Conservation (phyloP, 2,329 filamentous ascomycete genomes). For the Aphanoascus verrucosus region DNA sequence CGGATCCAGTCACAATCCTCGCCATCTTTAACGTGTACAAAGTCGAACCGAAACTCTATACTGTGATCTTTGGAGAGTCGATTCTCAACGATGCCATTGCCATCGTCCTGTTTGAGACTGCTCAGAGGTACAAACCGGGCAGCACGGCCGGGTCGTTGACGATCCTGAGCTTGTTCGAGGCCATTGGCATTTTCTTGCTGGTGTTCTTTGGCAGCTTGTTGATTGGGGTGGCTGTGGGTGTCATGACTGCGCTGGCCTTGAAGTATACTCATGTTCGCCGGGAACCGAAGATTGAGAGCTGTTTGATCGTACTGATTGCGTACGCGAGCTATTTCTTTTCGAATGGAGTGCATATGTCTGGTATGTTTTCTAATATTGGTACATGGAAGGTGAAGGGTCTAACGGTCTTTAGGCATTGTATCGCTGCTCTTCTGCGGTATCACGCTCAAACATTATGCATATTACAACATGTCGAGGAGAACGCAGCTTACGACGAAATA, state of each 20-base stretch:
- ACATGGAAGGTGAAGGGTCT: background rate
- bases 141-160: slow-evolving; percentile 59
- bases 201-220: slow-evolving; percentile 91
- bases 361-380: slow-evolving; percentile 43
- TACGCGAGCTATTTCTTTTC: slow-evolving; percentile 98
- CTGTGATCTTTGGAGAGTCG: slow-evolving; percentile 95
- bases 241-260: slow-evolving; percentile 73
- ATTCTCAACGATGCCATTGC: slow-evolving; percentile 97
- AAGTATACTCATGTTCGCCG: slow-evolving; percentile 92
- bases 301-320: slow-evolving; percentile 81
- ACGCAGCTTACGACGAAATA: slow-evolving; percentile 98
- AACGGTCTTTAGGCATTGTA: slow-evolving; percentile 64
- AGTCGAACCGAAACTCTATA: slow-evolving; percentile 96
- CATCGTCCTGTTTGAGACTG: slow-evolving; percentile 96
- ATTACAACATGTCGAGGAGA: slow-evolving; percentile 98
- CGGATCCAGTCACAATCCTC: slow-evolving; percentile 92
- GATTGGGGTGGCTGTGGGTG: slow-evolving; percentile 78
- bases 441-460: slow-evolving; percentile 95
- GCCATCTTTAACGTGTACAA: slow-evolving; percentile 99
- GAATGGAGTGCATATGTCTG: slow-evolving; percentile 89
- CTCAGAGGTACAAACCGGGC: slow-evolving; percentile 78
- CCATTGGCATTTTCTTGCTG: slow-evolving; percentile 84
- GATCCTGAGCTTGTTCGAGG: slow-evolving; percentile 75
- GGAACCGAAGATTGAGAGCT: slow-evolving; percentile 94
- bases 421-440: slow-evolving; percentile 95